Evolutionary conservation across 306 rosid species (phyloP).

Genomic region (Vicia faba): DNA sequence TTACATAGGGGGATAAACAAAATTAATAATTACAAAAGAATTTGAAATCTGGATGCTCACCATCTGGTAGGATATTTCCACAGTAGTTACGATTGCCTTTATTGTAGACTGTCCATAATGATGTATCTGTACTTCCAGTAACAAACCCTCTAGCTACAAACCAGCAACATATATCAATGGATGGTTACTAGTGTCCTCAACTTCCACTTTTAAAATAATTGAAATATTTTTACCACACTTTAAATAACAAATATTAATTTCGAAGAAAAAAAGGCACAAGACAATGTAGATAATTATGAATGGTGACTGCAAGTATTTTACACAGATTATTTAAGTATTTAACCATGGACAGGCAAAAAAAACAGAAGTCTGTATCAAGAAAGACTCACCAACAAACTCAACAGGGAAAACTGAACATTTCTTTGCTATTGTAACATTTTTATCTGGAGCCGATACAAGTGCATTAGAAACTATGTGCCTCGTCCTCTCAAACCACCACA

Average conservation of each 20-base stretch:
- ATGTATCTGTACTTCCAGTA: constrained; percentile 98
- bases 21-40: constrained; percentile 11
- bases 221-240: constrained; percentile 13
- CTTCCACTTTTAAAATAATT: constrained; percentile 9
- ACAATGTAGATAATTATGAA: constrained; percentile 6
- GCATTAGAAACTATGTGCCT: constrained; percentile 79
- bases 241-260: constrained; percentile 8
- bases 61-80: constrained; percentile 82
- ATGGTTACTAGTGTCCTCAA: constrained; percentile 16
- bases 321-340: neutral
- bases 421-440: constrained; percentile 84
- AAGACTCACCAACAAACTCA: constrained; percentile 89
- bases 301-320: neutral
- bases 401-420: constrained; percentile 95
- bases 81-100: constrained; percentile 81
- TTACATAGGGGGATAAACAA: constrained; percentile 9
- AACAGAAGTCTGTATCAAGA: neutral
- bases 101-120: constrained; percentile 90
- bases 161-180: constrained; percentile 28
- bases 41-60: constrained; percentile 39
- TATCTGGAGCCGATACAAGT: constrained; percentile 75
- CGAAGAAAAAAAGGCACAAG: constrained; percentile 13
- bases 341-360: constrained; percentile 10
- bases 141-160: constrained; percentile 86
- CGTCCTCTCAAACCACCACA: constrained; percentile 97